Conservation (phyloP, 208 protist genomes). For the Leishmania mexicana region DNA sequence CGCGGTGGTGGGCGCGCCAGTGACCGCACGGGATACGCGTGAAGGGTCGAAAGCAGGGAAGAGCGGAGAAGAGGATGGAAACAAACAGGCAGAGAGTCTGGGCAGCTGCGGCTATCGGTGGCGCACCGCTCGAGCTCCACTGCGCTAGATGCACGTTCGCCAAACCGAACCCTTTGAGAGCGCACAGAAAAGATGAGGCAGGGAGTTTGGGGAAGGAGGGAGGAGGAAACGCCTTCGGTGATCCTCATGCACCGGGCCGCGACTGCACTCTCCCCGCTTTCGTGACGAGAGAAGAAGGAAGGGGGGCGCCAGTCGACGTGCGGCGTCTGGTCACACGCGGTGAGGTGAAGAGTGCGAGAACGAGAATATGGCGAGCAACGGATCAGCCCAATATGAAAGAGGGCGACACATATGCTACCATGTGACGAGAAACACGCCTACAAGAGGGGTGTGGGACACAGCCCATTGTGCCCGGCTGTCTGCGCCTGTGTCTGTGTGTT, state of each 20-base stretch:
- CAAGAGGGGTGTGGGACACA: neutral
- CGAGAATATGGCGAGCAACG: neutral
- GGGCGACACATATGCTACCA: neutral
- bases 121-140: neutral
- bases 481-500: neutral
- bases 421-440: neutral
- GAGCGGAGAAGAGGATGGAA: neutral
- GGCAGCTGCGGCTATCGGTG: neutral
- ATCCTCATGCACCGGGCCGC: neutral
- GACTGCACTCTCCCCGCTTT: neutral
- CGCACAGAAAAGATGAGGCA: neutral
- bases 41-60: neutral
- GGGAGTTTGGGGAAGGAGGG: neutral
- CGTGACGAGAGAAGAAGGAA: neutral
- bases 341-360: neutral
- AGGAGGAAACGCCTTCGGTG: neutral
- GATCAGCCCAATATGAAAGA: neutral
- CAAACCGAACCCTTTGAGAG: neutral
- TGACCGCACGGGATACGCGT: neutral
- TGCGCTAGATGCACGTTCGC: neutral
- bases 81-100: neutral
- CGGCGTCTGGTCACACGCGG: neutral
- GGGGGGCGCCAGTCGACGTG: neutral
- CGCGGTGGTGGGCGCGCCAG: neutral
- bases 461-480: neutral